Percentiles rank a stretch among this genome's conserved stretches.
These are phyloP conservation scores for Thelonectria blattea DNA, from an alignment of 2,329 filamentous ascomycete genomes.

Conservation along the genomic window DNA sequence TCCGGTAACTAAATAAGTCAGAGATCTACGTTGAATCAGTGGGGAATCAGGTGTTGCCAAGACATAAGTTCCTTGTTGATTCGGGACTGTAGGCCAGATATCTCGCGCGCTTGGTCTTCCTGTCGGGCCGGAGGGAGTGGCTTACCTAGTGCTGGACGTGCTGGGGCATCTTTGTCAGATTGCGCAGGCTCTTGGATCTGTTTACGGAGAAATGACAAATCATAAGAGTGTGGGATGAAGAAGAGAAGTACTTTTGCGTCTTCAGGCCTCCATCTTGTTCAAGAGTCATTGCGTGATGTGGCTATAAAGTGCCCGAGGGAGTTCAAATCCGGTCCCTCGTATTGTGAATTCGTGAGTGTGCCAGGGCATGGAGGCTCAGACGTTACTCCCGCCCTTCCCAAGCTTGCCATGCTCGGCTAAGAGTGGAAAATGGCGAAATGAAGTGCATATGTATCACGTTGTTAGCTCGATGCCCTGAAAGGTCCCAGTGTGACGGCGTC, in stretches of 20 bases:
- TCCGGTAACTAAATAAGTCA: background rate
- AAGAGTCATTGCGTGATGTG: background rate
- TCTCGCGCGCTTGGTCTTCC: background rate
- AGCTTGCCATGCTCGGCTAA: background rate
- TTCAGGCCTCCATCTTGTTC: background rate
- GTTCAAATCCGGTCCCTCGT: background rate
- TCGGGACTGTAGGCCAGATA: background rate
- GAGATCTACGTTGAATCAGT: background rate
- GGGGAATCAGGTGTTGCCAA: slow-evolving; percentile 5
- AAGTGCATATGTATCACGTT: background rate
- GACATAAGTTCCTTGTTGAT: background rate
- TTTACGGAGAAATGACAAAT: background rate
- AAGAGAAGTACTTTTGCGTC: background rate
- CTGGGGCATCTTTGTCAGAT: background rate
- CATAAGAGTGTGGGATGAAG: background rate
- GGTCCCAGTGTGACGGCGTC: background rate
- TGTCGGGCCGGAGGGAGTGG: background rate
- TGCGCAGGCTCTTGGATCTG: background rate
- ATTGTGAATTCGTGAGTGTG: background rate
- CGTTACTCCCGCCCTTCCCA: background rate
- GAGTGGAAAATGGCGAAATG: background rate
- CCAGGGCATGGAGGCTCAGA: background rate
- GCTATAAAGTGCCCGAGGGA: background rate
- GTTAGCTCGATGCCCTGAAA: background rate
- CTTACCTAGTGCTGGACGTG: background rate